Evolutionary conservation across 2,329 filamentous ascomycete genomes (phyloP), one percentile per base, ranked within the genome.

Genomic region (Aspergillus spinulosporus): DNA sequence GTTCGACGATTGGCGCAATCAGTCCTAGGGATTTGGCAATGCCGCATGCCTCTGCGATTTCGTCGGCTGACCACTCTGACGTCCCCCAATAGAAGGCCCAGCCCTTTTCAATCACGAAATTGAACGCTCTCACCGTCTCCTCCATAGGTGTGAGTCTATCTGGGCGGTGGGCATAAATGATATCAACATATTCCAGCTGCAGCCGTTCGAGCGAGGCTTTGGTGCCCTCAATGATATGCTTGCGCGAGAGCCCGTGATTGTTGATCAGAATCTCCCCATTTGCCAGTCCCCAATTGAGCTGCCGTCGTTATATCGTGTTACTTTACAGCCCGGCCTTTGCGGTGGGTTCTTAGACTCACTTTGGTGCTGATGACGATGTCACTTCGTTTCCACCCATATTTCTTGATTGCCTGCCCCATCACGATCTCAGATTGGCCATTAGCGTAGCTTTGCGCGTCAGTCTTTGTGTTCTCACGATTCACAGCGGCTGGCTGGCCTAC

Each of bases 61-160:
- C 86, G 55, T 85, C 82, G 40, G 85, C 83, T 59, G 78, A 81
- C 86, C 86, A 89, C 70, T 88, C 84, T 0, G 84, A 87, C 0
- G 86, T 88, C 49, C 85, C 86, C 85, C 86, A 88, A 77, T 89
- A 88, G 62, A 90, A 83, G 2, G 84, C 83, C 74, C 88, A 85
- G 53, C 87, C 88, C 0, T 79, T 79, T 68, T 86, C 78, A 70
- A 90, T 89, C 34, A 89, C 74, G 70, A 88, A 78, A 76, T 89
- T 89, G 76, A 90, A 89, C 43, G 86, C 85, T 42, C 86, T 82
- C 39, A 90, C 86, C 0, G 81, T 86, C 76, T 89, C 87, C 70
- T 89, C 85, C 74, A 89, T 89, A 0, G 87, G 87, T 0, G 86
- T 89, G 44, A 72, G 75, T 11, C 84, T 79, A 68, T 90, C 87